phyloP scores from a whole-genome alignment of 2,329 filamentous ascomycete genomes.

The Fusarium concolor region DNA sequence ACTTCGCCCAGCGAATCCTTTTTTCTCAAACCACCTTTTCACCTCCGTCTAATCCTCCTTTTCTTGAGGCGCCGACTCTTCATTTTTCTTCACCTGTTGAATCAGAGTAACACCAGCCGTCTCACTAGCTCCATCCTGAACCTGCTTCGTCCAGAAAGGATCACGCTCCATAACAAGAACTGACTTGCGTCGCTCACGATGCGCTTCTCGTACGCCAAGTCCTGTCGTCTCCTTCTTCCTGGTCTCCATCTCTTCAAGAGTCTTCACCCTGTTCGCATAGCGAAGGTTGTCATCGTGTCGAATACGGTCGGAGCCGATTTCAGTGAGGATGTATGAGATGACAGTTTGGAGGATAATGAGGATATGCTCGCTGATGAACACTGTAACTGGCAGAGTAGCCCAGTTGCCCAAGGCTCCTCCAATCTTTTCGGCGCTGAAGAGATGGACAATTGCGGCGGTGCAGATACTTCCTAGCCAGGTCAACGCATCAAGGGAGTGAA shows the following conservation, averaged over 20 bases:
- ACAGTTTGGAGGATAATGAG: constrained; percentile 70
- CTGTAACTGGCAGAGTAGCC: constrained; percentile 74
- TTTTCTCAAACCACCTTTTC: neutral
- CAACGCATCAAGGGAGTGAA: constrained; percentile 74
- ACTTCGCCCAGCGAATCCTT: neutral
- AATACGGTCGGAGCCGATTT: constrained; percentile 56
- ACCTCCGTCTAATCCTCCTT: constrained; percentile 28
- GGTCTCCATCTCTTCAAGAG: constrained; percentile 57
- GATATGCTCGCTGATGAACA: constrained; percentile 79
- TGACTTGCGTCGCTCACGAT: constrained; percentile 54
- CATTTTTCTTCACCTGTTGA: constrained; percentile 44
- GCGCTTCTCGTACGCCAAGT: constrained; percentile 49
- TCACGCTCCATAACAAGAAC: constrained; percentile 50
- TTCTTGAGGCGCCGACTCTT: constrained; percentile 3
- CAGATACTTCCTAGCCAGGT: constrained; percentile 80
- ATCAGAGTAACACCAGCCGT: constrained; percentile 52
- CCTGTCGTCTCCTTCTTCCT: constrained; percentile 51
- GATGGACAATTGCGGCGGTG: constrained; percentile 77
- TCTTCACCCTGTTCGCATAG: constrained; percentile 52
- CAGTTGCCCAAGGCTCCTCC: constrained; percentile 63
- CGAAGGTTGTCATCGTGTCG: constrained; percentile 54
- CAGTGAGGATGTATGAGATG: constrained; percentile 52
- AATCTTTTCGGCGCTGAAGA: constrained; percentile 71
- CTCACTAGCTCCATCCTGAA: constrained; percentile 54
- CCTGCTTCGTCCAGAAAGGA: constrained; percentile 57